Evolutionary conservation across 805 yeast species (phyloP).

Genomic region (Hanseniaspora valbyensis): DNA sequence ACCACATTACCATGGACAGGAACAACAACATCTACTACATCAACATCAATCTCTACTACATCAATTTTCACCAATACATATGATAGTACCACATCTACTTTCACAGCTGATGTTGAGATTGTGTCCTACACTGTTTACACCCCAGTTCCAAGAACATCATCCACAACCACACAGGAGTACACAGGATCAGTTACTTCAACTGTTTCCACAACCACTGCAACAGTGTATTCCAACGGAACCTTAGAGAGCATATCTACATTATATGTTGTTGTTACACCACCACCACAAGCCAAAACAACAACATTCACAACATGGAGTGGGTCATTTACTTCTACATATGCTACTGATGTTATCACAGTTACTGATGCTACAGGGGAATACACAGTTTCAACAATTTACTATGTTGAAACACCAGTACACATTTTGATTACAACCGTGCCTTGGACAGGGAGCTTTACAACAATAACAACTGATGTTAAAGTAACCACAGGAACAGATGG

Average conservation of each 20-base stretch:
- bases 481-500: constrained; percentile 16
- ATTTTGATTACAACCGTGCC: constrained; percentile 16
- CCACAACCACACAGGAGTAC: background rate
- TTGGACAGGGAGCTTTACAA: background rate
- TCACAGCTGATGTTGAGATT: background rate
- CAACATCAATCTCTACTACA: constrained; percentile 8
- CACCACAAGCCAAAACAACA: constrained; percentile 18
- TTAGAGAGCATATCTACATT: background rate
- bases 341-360: constrained; percentile 13
- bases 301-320: constrained; percentile 27
- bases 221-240: background rate
- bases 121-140: background rate
- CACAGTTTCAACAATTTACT: constrained; percentile 17
- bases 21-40: background rate
- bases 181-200: background rate
- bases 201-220: constrained; percentile 16
- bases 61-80: constrained; percentile 14
- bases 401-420: constrained; percentile 20
- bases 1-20: background rate
- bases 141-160: background rate
- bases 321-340: constrained; percentile 27
- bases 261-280: constrained; percentile 2
- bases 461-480: constrained; percentile 6
- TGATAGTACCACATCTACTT: background rate
- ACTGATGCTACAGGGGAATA: constrained; percentile 17